These are phyloP conservation scores for Septoria petroselini DNA, from an alignment of 2,329 filamentous ascomycete species.

Conservation along the genomic window DNA sequence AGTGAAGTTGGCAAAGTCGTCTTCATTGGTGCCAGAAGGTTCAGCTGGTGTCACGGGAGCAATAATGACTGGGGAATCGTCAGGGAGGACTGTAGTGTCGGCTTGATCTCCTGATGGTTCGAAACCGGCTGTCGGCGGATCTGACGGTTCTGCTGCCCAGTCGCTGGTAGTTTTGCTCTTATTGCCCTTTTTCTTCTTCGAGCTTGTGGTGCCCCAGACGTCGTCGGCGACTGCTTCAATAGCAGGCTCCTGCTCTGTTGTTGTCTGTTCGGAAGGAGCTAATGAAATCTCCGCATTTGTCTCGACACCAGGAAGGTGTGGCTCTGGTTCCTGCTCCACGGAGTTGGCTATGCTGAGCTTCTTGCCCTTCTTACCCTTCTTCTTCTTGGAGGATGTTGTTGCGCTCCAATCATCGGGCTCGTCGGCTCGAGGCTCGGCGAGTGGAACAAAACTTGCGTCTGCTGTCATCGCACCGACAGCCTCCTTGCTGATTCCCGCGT, in stretches of 20 bases:
- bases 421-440: not conserved
- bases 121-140: not conserved
- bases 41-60: too few relatives aligned
- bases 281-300: not conserved
- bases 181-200: constrained; percentile 27
- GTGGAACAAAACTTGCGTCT: too few relatives aligned
- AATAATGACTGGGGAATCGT: too few relatives aligned
- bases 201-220: not conserved
- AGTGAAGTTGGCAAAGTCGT: constrained; percentile 1
- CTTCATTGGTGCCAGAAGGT: not conserved
- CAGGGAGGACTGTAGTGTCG: not conserved
- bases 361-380: constrained; percentile 44
- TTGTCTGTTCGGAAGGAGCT: not conserved
- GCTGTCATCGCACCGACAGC: too few relatives aligned
- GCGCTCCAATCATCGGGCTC: constrained; percentile 3
- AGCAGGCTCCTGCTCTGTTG: not conserved
- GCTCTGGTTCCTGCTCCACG: constrained; percentile 28
- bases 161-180: constrained; percentile 14
- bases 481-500: too few relatives aligned
- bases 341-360: constrained; percentile 30
- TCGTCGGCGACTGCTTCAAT: constrained; percentile 3
- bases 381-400: constrained; percentile 17
- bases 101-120: not conserved
- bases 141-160: not conserved
- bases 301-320: not conserved